Conservation (phyloP, 2,329 filamentous ascomycete genomes). For the Scleromitrula shiraiana region DNA sequence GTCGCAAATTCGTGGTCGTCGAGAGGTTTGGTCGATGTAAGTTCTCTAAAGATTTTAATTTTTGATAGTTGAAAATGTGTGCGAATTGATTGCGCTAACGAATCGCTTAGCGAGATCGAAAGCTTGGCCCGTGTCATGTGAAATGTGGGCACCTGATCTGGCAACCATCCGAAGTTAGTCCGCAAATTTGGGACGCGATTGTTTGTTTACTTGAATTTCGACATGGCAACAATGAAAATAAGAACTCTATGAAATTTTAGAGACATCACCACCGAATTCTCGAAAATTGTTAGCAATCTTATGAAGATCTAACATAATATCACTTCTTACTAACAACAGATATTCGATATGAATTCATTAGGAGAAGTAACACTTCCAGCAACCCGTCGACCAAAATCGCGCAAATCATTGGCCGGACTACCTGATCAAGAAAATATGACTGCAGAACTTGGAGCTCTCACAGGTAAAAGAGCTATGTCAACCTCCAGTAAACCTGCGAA, state of each 20-base stretch:
- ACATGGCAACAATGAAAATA: constrained; percentile 15
- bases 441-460: constrained; percentile 48
- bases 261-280: constrained; percentile 6
- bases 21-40: constrained; percentile 16
- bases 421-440: constrained; percentile 75
- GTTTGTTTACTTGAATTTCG: constrained; percentile 20
- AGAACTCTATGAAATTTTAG: constrained; percentile 9
- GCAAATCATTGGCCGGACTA: constrained; percentile 65
- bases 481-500: constrained; percentile 32
- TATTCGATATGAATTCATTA: constrained; percentile 32
- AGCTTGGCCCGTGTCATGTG: neutral
- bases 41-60: constrained; percentile 12
- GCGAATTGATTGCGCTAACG: constrained; percentile 14
- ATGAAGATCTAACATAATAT: neutral
- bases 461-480: constrained; percentile 19
- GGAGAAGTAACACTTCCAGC: constrained; percentile 45
- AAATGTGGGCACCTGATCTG: constrained; percentile 7
- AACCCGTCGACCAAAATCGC: constrained; percentile 44
- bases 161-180: neutral
- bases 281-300: neutral
- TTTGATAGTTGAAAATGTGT: constrained; percentile 9
- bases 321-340: neutral
- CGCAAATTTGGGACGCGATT: constrained; percentile 6
- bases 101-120: constrained; percentile 10
- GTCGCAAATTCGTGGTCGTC: constrained; percentile 24